Base-by-base conservation (phyloP, 257 asterid species). In the Ilex asprella region DNA sequence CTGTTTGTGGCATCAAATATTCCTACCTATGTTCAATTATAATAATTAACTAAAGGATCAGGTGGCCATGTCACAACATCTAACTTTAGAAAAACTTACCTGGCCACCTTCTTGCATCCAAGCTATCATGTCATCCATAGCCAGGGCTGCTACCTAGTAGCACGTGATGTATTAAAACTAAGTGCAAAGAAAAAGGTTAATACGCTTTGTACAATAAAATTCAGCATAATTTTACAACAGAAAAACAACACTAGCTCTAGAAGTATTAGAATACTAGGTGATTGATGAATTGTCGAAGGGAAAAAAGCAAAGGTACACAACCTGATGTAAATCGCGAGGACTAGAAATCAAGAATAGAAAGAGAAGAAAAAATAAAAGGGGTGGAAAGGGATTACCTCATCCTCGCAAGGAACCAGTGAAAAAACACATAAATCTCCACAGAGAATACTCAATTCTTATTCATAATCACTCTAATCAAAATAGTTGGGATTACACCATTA, bases 71-170 rank as follows among this genome's bases (percentile, higher is more conserved):
- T 53, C 60, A 58, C 35, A 70, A 55, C 31, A n/a, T 53, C 13
- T 62, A 73, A 57, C 39, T 68, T 7, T 21, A 15, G 11, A 14
- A 62, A 29, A 35, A 78, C 86, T 72, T 73, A 81, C 99, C 87
- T 92, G 99, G 61, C 99, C 99, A 69, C 99, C 99, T 83, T 92
- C 99, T 73, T 92, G 97, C 97, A 92, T 89, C 99, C 99, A 92
- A 60, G 96, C 86, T 73, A 84, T 89, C 99, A 92, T 89, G 72
- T 92, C 99, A 76, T 92, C 99, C 97, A 92, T 84, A 57, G 99
- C 99, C 63, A 92, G 85, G 73, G 99, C 99, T 64, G 99, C 99
- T 80, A 92, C 99, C 99, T 92, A 84, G 86, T 78, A 80, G 95
- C 80, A 84, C 64, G 90, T 70, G 83, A 84, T 61, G 87, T 74